Evolutionary conservation across 257 asterid species (phyloP).

Genomic region (Solanum infundibuliforme): DNA sequence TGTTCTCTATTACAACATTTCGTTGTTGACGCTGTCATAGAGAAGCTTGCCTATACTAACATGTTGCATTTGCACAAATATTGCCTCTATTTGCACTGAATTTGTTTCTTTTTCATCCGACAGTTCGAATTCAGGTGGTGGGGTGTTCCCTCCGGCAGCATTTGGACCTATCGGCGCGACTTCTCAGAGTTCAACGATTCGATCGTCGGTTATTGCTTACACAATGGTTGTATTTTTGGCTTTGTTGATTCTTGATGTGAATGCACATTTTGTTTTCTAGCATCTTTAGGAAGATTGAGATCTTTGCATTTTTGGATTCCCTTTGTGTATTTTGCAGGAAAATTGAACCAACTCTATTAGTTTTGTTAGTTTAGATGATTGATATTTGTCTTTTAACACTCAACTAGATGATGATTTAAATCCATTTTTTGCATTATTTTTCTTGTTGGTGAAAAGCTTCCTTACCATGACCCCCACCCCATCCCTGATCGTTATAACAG

Average conservation of each 20-base stretch:
- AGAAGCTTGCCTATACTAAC: neutral
- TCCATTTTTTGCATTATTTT: neutral
- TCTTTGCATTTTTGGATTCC: neutral
- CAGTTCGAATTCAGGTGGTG: slow-evolving; percentile 43
- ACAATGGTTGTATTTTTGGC: slow-evolving; percentile 18
- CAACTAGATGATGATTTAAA: neutral
- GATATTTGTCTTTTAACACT: neutral
- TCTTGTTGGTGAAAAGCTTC: neutral
- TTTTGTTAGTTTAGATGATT: neutral
- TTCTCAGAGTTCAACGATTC: slow-evolving; percentile 21
- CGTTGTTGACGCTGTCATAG: neutral
- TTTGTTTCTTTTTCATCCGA: neutral
- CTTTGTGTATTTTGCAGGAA: neutral
- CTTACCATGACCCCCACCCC: neutral
- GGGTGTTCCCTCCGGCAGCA: slow-evolving; percentile 42
- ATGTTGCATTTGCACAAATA: neutral
- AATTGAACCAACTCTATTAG: neutral
- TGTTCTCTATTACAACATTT: neutral
- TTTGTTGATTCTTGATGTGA: slow-evolving; percentile 19
- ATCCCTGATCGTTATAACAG: accelerated
- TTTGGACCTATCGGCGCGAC: slow-evolving; percentile 42
- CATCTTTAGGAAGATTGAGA: neutral
- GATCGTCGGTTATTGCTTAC: slow-evolving; percentile 2
- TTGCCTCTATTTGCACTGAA: neutral
- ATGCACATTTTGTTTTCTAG: slow-evolving; percentile 14